A percentile compares a stretch with the other conserved stretches of the same genome.
Conservation (phyloP, 2,329 filamentous ascomycete genomes). For the Colletotrichum sp. region DNA sequence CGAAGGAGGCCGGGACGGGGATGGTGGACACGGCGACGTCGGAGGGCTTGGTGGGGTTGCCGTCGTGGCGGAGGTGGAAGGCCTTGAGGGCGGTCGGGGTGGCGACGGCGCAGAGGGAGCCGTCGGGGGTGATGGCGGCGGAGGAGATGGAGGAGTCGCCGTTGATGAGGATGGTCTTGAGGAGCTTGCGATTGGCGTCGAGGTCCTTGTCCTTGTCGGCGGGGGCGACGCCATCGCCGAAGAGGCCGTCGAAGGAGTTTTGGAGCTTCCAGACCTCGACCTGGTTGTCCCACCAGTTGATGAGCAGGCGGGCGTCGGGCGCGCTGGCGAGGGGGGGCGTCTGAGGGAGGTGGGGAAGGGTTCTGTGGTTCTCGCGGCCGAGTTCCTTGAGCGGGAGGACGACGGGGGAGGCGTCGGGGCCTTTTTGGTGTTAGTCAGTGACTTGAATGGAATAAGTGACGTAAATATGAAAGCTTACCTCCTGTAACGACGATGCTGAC, state of each 20-base stretch:
- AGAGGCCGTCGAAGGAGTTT: constrained; percentile 50
- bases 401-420: constrained; percentile 83
- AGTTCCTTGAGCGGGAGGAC: constrained; percentile 76
- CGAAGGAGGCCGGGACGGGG: constrained; percentile 61
- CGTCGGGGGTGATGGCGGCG: constrained; percentile 72
- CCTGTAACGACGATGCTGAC: constrained; percentile 91
- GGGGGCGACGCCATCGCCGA: constrained; percentile 39
- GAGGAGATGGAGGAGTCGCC: constrained; percentile 86
- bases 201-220: constrained; percentile 42
- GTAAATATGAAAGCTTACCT: no score
- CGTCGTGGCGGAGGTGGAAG: constrained; percentile 68
- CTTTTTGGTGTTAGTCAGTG: no score
- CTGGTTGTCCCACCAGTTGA: constrained; percentile 93
- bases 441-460: no score
- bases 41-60: constrained; percentile 52
- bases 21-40: constrained; percentile 75
- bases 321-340: constrained; percentile 76
- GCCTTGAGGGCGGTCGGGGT: constrained; percentile 78
- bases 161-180: constrained; percentile 71
- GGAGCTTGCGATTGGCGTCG: constrained; percentile 65
- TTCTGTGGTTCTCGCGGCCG: constrained; percentile 83
- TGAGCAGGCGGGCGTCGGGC: constrained; percentile 73
- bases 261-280: constrained; percentile 78
- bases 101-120: constrained; percentile 76
- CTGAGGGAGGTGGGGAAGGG: constrained; percentile 85